phyloP scores from a whole-genome alignment of 805 yeast genomes.

The Candida loeiensis region DNA sequence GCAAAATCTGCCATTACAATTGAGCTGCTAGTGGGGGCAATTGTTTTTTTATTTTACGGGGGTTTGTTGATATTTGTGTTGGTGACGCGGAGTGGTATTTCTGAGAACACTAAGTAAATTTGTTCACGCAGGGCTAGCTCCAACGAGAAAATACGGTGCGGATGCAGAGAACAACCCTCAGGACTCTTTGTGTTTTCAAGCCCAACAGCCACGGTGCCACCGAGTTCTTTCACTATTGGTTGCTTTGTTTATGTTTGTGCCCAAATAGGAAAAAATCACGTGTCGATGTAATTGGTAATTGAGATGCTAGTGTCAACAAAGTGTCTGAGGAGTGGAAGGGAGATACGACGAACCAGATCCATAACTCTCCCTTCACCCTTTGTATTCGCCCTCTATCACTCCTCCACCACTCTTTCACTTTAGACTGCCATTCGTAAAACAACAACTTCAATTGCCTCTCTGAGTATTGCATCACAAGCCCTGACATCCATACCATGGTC shows the following conservation, averaged over 20 bases:
- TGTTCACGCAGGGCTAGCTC: neutral
- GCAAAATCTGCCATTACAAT: slow-evolving; percentile 23
- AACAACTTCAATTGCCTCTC: no score
- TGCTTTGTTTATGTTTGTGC: slow-evolving; percentile 1
- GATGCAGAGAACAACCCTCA: neutral
- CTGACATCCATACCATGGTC: no score
- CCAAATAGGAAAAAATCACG: slow-evolving; percentile 1
- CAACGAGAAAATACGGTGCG: neutral
- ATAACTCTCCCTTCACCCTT: no score
- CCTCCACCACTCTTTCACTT: no score
- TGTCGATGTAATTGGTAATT: no score
- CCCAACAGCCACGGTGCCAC: neutral
- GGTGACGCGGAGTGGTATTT: neutral
- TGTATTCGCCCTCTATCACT: no score
- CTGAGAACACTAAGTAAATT: neutral
- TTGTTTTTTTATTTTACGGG: slow-evolving; percentile 4
- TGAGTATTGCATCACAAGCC: no score
- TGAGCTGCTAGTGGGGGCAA: neutral
- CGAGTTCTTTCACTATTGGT: neutral
- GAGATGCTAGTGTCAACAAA: no score
- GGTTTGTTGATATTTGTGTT: slow-evolving; percentile 3
- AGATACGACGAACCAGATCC: no score
- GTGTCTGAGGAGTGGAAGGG: no score
- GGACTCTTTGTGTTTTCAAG: neutral
- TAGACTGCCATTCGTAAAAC: no score